Conservation (phyloP, 2,329 filamentous ascomycete genomes). For the Westerdykella ornata region DNA sequence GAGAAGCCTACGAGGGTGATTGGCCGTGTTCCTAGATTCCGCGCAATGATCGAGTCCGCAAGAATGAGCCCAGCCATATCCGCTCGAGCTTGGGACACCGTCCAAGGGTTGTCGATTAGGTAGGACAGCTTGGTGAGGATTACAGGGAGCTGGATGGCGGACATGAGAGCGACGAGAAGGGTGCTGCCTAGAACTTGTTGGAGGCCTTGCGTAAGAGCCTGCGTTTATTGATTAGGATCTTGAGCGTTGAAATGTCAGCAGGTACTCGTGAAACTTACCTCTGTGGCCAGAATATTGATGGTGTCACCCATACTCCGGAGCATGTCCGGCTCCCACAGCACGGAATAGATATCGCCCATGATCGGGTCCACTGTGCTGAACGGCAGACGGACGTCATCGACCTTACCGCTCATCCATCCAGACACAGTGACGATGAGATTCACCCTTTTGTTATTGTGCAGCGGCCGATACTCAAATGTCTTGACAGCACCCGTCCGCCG, state of each 20-base stretch:
- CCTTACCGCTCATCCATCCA: conserved; percentile 97
- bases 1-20: conserved; percentile 95
- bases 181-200: conserved; percentile 93
- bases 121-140: conserved; percentile 91
- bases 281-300: conserved; percentile 95
- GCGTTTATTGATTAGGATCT: conserved; percentile 21
- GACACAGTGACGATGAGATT: conserved; percentile 93
- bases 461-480: conserved; percentile 91
- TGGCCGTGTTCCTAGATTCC: conserved; percentile 83
- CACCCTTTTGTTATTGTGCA: conserved; percentile 96
- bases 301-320: conserved; percentile 95
- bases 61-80: conserved; percentile 84
- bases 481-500: conserved; percentile 84
- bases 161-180: conserved; percentile 82
- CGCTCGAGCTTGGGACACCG: conserved; percentile 87
- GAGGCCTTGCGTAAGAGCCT: conserved; percentile 91
- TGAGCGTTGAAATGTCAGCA: conserved; percentile 3
- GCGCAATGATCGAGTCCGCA: conserved; percentile 86
- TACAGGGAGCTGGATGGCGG: conserved; percentile 83
- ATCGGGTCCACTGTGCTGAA: conserved; percentile 95
- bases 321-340: conserved; percentile 98
- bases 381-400: conserved; percentile 90
- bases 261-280: conserved; percentile 58
- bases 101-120: conserved; percentile 97
- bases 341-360: conserved; percentile 97